phyloP scores from a whole-genome alignment of 345 rosid genomes.

The Jatropha curcas region DNA sequence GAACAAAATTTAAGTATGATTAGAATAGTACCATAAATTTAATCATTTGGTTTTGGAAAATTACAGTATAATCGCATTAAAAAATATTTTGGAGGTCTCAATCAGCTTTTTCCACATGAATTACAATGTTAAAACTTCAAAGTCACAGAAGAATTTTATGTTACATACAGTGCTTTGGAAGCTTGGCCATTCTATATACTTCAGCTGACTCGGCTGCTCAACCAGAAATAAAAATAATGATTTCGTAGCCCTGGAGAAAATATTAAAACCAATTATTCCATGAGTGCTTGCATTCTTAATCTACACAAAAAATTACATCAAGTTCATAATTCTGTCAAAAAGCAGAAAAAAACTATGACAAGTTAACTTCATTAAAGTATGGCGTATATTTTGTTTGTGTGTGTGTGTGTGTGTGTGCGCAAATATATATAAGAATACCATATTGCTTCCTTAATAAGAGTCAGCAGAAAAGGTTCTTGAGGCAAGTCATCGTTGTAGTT shows the following conservation, averaged over 20 bases:
- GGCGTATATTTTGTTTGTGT: too few relatives aligned
- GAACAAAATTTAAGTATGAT: background rate
- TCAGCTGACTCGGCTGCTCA: constrained; percentile 84
- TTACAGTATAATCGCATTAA: background rate
- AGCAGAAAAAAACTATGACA: background rate
- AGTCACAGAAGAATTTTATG: background rate
- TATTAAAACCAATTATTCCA: constrained; percentile 5
- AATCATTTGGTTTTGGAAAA: background rate
- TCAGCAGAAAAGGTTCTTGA: constrained; percentile 50
- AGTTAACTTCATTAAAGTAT: too few relatives aligned
- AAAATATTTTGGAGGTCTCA: background rate
- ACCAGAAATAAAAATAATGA: constrained; percentile 49
- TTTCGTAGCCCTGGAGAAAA: constrained; percentile 49
- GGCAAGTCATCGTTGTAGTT: constrained; percentile 29
- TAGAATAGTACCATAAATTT: background rate
- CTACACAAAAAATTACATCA: background rate
- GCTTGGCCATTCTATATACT: constrained; percentile 84
- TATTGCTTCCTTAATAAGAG: constrained; percentile 41
- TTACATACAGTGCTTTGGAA: constrained; percentile 62
- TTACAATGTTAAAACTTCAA: background rate
- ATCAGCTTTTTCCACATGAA: background rate
- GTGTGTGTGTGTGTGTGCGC: too few relatives aligned
- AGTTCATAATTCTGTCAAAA: background rate
- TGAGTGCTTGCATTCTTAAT: background rate
- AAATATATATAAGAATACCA: constrained; percentile 36